These are phyloP conservation scores for Fraxinus quadrangulata DNA, from an alignment of 257 asterid species.

Conservation along the genomic window DNA sequence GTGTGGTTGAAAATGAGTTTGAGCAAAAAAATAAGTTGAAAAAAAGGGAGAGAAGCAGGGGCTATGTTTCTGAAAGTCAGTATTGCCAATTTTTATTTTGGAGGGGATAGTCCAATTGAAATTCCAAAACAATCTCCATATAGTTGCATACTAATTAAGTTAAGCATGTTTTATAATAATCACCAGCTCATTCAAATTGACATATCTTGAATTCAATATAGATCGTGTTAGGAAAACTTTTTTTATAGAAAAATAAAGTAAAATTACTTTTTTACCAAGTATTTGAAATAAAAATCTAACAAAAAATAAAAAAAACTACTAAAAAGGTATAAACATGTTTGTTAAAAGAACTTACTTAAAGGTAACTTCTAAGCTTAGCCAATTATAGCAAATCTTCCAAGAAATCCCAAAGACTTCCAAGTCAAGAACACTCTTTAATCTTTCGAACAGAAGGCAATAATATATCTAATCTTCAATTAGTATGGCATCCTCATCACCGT, in stretches of 20 bases:
- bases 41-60: too few species aligned
- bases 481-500: conserved; percentile 61
- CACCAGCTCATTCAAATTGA: neutral
- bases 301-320: too few species aligned
- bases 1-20: too few species aligned
- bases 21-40: too few species aligned
- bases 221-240: neutral
- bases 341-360: neutral
- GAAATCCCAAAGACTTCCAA: neutral
- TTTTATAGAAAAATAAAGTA: neutral
- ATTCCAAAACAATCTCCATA: neutral
- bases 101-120: neutral
- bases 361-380: neutral
- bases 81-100: neutral
- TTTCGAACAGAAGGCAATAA: conserved; percentile 12
- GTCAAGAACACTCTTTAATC: conserved; percentile 38
- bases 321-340: neutral
- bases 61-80: neutral
- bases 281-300: too few species aligned
- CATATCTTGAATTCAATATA: neutral
- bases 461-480: conserved; percentile 45
- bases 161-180: neutral
- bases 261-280: too few species aligned
- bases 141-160: neutral
- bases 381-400: neutral